phyloP scores from a whole-genome alignment of 192 early-diverging fungal genomes.

The Umbelopsis sp. region DNA sequence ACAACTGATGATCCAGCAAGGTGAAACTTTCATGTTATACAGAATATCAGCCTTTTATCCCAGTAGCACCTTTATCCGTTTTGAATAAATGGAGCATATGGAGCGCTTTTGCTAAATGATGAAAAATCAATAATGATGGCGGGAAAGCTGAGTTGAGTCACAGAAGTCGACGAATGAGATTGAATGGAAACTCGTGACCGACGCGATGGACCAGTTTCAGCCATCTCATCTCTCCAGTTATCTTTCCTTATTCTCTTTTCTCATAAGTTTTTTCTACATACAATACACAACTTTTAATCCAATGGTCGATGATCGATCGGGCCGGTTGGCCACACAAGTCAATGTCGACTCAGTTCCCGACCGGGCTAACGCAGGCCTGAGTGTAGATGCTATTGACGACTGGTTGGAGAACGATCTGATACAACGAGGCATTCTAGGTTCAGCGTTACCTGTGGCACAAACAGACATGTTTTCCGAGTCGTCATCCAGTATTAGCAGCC shows the following conservation, averaged over 20 bases:
- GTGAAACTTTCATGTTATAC: too few relatives aligned
- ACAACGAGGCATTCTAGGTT: constrained; percentile 26
- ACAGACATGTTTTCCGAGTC: neutral
- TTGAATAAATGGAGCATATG: too few relatives aligned
- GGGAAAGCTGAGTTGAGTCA: constrained; percentile 14
- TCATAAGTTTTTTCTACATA: too few relatives aligned
- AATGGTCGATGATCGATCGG: constrained; percentile 7
- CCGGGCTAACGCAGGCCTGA: neutral
- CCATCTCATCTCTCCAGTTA: neutral
- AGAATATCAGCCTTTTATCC: too few relatives aligned
- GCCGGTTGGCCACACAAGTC: neutral
- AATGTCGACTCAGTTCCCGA: neutral
- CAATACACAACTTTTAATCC: neutral
- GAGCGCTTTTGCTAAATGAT: neutral
- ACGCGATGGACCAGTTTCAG: neutral
- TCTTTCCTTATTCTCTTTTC: too few relatives aligned
- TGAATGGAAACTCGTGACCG: constrained; percentile 6
- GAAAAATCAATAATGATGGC: neutral
- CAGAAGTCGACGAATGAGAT: neutral
- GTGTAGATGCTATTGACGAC: constrained; percentile 30
- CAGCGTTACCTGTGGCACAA: neutral
- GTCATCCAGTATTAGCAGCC: neutral
- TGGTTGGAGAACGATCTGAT: constrained; percentile 36
- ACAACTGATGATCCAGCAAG: too few relatives aligned
- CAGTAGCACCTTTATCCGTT: too few relatives aligned